Evolutionary conservation across 148 eudicot genomes (phyloP).

Genomic region (Rhododendron ovatum): DNA sequence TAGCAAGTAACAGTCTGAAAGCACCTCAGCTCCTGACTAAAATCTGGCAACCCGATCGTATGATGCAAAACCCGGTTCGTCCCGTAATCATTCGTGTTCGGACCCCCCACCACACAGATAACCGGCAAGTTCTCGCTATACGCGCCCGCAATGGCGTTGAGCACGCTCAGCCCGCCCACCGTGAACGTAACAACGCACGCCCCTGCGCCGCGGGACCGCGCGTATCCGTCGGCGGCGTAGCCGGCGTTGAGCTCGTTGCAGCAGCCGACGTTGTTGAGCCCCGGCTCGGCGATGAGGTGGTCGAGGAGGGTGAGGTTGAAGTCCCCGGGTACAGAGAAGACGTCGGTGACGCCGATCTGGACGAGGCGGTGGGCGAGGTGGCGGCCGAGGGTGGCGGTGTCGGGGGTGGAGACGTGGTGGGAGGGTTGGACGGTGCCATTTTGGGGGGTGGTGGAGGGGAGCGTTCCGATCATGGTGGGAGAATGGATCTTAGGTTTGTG

Average conservation of each 20-base stretch:
- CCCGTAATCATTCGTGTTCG: constrained; percentile 27
- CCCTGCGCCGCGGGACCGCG: constrained; percentile 20
- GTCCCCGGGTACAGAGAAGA: constrained; percentile 22
- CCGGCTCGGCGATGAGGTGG: constrained; percentile 30
- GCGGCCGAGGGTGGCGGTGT: constrained; percentile 14
- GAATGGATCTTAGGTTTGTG: not conserved
- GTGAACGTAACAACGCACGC: constrained; percentile 24
- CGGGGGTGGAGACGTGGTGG: not conserved
- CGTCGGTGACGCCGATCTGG: constrained; percentile 1
- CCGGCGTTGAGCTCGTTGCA: constrained; percentile 14
- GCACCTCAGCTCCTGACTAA: constrained; percentile 22
- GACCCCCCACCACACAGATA: constrained; percentile 25
- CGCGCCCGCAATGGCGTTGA: constrained; percentile 12
- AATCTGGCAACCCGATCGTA: constrained; percentile 27
- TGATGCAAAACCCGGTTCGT: constrained; percentile 26
- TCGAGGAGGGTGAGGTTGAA: constrained; percentile 27
- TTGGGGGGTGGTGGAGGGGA: not conserved
- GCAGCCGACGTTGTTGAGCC: constrained; percentile 18
- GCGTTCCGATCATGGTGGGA: constrained; percentile 5
- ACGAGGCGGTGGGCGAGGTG: constrained; percentile 15
- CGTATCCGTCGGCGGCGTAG: constrained; percentile 18
- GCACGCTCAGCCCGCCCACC: constrained; percentile 10
- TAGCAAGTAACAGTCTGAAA: constrained; percentile 27
- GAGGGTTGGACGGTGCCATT: not conserved
- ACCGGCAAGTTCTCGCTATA: constrained; percentile 27